These are phyloP conservation scores for Moniliella sp. DNA, from an alignment of 1,284 basidiomycete genomes.

Conservation along the genomic window DNA sequence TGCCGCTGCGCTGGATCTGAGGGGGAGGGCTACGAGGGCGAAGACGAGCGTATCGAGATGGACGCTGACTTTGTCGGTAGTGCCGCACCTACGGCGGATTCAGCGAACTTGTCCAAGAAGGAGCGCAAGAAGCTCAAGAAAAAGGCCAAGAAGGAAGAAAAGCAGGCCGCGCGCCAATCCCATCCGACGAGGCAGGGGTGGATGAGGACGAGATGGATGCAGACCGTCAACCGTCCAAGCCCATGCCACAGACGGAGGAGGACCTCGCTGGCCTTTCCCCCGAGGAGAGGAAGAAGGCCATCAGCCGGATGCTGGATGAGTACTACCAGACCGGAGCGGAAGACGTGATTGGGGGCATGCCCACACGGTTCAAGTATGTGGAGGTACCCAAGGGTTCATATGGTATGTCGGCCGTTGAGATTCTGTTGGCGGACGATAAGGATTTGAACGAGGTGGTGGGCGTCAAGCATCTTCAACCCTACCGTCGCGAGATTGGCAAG, in stretches of 20 bases:
- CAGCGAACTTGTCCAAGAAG: conserved; percentile 47
- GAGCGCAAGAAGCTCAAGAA: conserved; percentile 48
- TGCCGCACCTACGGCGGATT: conserved; percentile 16
- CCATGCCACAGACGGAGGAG: not conserved
- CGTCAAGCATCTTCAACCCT: conserved; percentile 73
- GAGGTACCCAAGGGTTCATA: conserved; percentile 49
- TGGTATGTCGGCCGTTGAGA: conserved; percentile 62
- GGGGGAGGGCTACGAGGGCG: conserved; percentile 6
- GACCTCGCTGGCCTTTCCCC: conserved; percentile 1
- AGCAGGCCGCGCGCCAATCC: conserved; percentile 9
- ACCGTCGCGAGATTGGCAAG: conserved; percentile 37
- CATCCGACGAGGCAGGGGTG: conserved; percentile 4
- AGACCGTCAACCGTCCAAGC: conserved; percentile 3
- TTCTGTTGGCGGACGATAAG: conserved; percentile 71
- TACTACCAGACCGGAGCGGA: conserved; percentile 79
- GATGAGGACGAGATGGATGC: conserved; percentile 28
- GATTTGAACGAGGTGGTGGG: conserved; percentile 78
- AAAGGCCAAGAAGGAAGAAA: conserved; percentile 7
- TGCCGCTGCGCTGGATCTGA: not conserved
- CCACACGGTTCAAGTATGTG: conserved; percentile 81
- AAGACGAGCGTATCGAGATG: conserved; percentile 46
- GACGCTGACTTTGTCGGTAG: conserved; percentile 45
- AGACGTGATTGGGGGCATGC: conserved; percentile 70
- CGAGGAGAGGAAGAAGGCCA: conserved; percentile 32
- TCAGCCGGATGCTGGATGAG: conserved; percentile 73